A percentile compares a stretch with the other conserved stretches of the same genome.
Conservation (phyloP, 176 grass and related monocot species). For the Cenchrus fungigraminus region DNA sequence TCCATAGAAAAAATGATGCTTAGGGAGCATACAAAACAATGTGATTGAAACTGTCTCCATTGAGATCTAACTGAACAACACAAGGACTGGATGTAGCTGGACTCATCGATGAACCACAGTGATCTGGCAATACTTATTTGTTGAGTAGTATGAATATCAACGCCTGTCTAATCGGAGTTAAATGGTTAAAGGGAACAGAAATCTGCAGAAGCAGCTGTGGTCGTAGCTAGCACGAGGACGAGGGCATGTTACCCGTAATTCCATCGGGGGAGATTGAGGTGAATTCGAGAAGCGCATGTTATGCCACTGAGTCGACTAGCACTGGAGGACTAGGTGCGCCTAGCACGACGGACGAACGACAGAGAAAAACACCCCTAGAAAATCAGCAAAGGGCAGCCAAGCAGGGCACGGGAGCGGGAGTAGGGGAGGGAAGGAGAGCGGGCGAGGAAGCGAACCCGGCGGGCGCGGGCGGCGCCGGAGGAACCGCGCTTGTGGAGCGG, state of each 20-base stretch:
- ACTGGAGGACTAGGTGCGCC: too few species aligned
- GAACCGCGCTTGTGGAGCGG: neutral
- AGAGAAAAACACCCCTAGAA: too few species aligned
- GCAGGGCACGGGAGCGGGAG: neutral
- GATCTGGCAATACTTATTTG: neutral
- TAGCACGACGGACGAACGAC: neutral
- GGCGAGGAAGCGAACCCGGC: neutral
- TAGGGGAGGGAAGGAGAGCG: too few species aligned
- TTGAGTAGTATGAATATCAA: neutral
- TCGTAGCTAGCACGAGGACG: too few species aligned
- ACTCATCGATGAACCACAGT: neutral
- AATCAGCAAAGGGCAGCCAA: neutral
- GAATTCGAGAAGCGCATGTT: too few species aligned
- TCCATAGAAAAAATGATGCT: neutral
- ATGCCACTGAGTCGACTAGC: too few species aligned
- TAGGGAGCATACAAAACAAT: neutral
- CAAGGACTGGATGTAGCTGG: neutral
- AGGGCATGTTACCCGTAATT: too few species aligned
- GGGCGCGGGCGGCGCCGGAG: neutral
- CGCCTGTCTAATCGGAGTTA: neutral
- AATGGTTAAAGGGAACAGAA: neutral
- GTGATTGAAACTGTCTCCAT: neutral
- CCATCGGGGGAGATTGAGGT: too few species aligned
- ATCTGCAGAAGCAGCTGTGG: neutral
- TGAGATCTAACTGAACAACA: neutral